Conservation (phyloP, 495 filamentous ascomycete species). For the Aspergillus ellipticus region DNA sequence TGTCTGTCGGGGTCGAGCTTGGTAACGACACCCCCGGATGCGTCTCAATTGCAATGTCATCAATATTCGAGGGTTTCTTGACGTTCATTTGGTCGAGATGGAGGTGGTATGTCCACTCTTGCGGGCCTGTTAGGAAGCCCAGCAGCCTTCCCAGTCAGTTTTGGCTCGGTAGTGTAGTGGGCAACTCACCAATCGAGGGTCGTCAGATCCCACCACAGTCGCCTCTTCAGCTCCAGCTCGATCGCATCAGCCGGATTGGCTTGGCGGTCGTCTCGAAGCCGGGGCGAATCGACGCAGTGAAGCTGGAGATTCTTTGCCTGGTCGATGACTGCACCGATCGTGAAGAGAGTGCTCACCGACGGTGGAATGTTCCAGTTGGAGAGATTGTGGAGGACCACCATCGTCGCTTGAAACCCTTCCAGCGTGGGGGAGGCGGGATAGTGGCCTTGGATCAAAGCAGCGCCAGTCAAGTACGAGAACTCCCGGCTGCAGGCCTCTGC, state of each 20-base stretch:
- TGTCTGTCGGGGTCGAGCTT: slow-evolving; percentile 31
- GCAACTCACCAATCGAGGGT: slow-evolving; percentile 42
- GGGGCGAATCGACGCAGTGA: slow-evolving; percentile 38
- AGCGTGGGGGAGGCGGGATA: slow-evolving; percentile 33
- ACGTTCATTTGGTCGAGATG: slow-evolving; percentile 43
- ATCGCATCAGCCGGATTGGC: slow-evolving; percentile 16
- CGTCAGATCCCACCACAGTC: slow-evolving; percentile 47
- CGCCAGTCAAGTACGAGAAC: slow-evolving; percentile 28
- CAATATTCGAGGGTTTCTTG: slow-evolving; percentile 31
- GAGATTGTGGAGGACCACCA: slow-evolving; percentile 35
- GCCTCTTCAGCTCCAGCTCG: slow-evolving; percentile 35
- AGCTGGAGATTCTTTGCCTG: slow-evolving; percentile 43
- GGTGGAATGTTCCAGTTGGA: slow-evolving; percentile 24
- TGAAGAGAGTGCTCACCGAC: slow-evolving; percentile 31
- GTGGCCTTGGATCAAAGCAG: slow-evolving; percentile 34
- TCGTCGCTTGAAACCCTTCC: slow-evolving; percentile 45
- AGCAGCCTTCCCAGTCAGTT: slow-evolving; percentile 23
- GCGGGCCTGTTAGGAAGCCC: slow-evolving; percentile 41
- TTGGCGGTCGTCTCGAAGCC: slow-evolving; percentile 12
- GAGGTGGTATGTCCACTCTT: slow-evolving; percentile 47
- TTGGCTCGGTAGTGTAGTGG: neutral
- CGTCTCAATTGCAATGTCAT: slow-evolving; percentile 21
- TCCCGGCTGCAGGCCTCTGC: slow-evolving; percentile 29
- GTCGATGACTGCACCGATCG: slow-evolving; percentile 28
- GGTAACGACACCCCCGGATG: slow-evolving; percentile 1